Conservation (phyloP, 2,329 filamentous ascomycete species). For the Hymenoscyphus occultus region DNA sequence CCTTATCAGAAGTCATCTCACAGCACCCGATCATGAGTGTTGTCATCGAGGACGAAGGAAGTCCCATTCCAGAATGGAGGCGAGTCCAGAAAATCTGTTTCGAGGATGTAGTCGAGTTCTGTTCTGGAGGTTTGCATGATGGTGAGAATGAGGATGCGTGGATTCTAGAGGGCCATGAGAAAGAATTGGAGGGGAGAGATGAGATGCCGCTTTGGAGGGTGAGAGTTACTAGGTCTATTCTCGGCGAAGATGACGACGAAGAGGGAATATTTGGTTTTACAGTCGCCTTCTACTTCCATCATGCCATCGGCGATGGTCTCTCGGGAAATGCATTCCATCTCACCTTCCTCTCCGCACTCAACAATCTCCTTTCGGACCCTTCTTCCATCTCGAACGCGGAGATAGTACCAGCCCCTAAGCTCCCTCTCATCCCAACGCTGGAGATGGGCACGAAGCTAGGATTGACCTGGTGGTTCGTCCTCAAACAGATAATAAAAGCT, state of each 20-base stretch:
- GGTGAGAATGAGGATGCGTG: conserved; percentile 13
- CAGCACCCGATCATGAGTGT: conserved; percentile 23
- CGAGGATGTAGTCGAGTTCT: conserved; percentile 16
- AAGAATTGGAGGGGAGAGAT: conserved; percentile 13
- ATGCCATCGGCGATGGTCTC: conserved; percentile 51
- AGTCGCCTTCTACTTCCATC: conserved; percentile 50
- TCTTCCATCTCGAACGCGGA: conserved; percentile 5
- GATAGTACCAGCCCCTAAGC: conserved; percentile 35
- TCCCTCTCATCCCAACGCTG: conserved; percentile 22
- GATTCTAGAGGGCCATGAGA: conserved; percentile 17
- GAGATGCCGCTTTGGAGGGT: conserved; percentile 23
- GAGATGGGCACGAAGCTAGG: conserved; percentile 31
- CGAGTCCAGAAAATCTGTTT: conserved; percentile 19
- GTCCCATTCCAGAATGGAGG: conserved; percentile 20
- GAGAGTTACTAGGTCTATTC: conserved; percentile 6
- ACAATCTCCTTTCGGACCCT: conserved; percentile 24
- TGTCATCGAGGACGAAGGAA: conserved; percentile 20
- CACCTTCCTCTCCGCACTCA: conserved; percentile 45
- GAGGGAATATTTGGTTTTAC: conserved; percentile 12
- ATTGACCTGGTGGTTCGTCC: conserved; percentile 42
- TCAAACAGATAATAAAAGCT: conserved; percentile 42
- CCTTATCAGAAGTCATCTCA: conserved; percentile 15
- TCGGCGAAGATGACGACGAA: background rate
- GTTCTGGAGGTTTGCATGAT: conserved; percentile 6
- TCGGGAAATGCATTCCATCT: conserved; percentile 50